Evolutionary conservation across 2,329 filamentous ascomycete species (phyloP), one percentile per base, ranked within the genome.

Genomic region (Hypoxylon sp.): DNA sequence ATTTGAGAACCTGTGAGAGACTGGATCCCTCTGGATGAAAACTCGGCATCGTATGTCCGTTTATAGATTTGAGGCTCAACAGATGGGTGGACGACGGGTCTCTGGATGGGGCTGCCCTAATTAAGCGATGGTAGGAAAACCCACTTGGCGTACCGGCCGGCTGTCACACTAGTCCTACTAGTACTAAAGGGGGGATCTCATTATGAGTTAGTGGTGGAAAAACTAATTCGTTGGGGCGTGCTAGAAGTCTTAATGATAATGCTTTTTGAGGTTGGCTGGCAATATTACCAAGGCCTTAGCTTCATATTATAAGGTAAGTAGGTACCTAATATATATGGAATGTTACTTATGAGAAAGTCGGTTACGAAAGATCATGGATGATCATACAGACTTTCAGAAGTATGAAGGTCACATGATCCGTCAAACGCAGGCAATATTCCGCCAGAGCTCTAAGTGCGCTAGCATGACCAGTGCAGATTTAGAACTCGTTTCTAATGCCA

Each of bases 401-500:
- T 21, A n/a, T 19, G 16, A 9, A 9, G 16, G 16, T 21, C 5
- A 8, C 2, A 14, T 19, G 34, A 39, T 39, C 14, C 6, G 6
- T 39, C 34, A n/a, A 16, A 8, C 2, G 6, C 6, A n/a, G n/a
- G n/a, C n/a, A 39, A n/a, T 16, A 7, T 39, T 39, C 34, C 34
- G 5, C 14, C n/a, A 39, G 5, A 16, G 6, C 34, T 6, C 3
- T 7, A 3, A 39, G 34, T n/a, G 34, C 5, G 14, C 34, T 39
- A 39, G n/a, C 34, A 19, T 16, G 6, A 19, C 34, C 37, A 19
- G 2, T 21, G 16, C 16, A 21, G 9, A 21, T 37, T 30, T 23
- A 63, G 6, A 63, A 4, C 50, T 63, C 70, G 50, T 53, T 52
- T 43, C 74, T 71, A 3, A 77, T 39, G 1, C 53, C 64, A n/a